Conservation (phyloP, 148 eudicot genomes). For the Silene conica region DNA sequence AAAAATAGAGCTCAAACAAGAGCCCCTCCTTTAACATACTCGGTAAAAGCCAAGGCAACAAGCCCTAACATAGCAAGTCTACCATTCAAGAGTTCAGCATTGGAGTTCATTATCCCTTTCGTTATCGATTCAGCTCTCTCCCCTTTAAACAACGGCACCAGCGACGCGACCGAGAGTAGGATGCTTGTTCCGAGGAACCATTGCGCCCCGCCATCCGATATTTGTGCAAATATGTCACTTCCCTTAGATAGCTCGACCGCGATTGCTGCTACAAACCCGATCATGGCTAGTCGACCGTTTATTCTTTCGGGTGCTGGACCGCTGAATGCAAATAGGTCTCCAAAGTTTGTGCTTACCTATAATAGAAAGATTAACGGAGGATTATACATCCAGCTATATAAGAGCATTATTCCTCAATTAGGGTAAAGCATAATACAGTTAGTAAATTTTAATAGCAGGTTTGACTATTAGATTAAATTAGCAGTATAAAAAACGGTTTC, state of each 20-base stretch:
- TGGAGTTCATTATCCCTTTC: constrained; percentile 45
- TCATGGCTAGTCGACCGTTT: constrained; percentile 88
- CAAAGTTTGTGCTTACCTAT: constrained; percentile 61
- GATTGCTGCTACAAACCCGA: constrained; percentile 70
- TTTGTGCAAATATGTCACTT: constrained; percentile 52
- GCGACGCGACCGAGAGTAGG: constrained; percentile 52
- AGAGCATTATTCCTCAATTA: too few relatives aligned
- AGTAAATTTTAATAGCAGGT: too few relatives aligned
- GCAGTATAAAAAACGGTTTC: too few relatives aligned
- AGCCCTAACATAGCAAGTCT: constrained; percentile 82
- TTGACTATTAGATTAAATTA: too few relatives aligned
- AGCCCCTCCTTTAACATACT: constrained; percentile 58
- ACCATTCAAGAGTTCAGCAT: constrained; percentile 84
- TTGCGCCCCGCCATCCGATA: constrained; percentile 57
- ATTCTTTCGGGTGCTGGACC: constrained; percentile 93
- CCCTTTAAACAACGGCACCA: constrained; percentile 57
- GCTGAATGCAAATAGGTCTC: constrained; percentile 62
- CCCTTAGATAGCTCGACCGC: constrained; percentile 61
- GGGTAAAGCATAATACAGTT: too few relatives aligned
- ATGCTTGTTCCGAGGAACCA: constrained; percentile 65
- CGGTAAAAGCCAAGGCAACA: constrained; percentile 76
- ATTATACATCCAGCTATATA: too few relatives aligned
- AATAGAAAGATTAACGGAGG: not conserved
- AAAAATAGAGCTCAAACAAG: constrained; percentile 29
- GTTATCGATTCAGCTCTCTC: constrained; percentile 41